These are phyloP conservation scores for Penicillium cinerascens DNA, from an alignment of 495 filamentous ascomycete genomes.

Conservation along the genomic window DNA sequence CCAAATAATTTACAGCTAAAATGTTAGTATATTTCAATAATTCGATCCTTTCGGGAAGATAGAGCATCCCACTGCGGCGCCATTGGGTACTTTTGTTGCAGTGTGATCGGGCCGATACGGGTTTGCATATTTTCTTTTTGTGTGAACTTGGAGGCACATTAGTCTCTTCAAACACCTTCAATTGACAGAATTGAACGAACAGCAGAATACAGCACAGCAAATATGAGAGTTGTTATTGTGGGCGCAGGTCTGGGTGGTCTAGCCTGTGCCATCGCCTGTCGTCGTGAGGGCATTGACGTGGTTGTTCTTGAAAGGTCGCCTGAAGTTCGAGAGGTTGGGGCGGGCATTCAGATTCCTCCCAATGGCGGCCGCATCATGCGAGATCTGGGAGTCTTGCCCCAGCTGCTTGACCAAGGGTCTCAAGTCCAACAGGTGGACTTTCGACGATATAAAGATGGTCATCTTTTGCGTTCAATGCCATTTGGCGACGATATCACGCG, in stretches of 20 bases:
- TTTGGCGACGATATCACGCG: slow-evolving; percentile 13
- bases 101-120: no score
- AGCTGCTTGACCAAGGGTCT: slow-evolving; percentile 37
- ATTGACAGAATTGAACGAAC: no score
- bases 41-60: no score
- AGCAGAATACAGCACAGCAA: no score
- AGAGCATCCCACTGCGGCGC: no score
- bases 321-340: slow-evolving; percentile 47
- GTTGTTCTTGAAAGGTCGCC: slow-evolving; percentile 54
- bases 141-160: no score
- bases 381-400: slow-evolving; percentile 43
- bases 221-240: no score
- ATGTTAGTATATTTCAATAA: no score
- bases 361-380: slow-evolving; percentile 46
- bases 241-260: slow-evolving; percentile 29
- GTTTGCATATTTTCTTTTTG: no score
- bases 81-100: no score
- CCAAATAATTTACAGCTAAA: no score
- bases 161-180: no score
- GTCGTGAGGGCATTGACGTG: slow-evolving; percentile 53
- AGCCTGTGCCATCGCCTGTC: slow-evolving; percentile 55
- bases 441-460: slow-evolving; percentile 50
- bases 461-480: slow-evolving; percentile 33
- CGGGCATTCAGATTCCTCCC: slow-evolving; percentile 53
- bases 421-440: slow-evolving; percentile 49